Percentiles rank a stretch among this genome's conserved stretches.
These are phyloP conservation scores for Phytophthora ohioensis DNA, from an alignment of 352 stramenopile genomes.

Conservation along the genomic window DNA sequence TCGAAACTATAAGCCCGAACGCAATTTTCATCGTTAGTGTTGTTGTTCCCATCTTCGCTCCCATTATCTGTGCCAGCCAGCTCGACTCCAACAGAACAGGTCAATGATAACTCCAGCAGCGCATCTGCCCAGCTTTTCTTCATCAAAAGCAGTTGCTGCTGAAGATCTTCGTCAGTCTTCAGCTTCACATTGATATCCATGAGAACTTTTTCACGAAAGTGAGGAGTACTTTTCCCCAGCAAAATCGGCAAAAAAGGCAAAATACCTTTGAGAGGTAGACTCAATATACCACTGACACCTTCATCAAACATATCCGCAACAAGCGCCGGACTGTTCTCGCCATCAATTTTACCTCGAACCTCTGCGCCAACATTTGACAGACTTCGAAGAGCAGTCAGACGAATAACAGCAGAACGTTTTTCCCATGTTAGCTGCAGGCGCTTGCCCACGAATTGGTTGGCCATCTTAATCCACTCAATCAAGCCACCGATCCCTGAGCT, in stretches of 20 bases:
- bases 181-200: conserved; percentile 91
- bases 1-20: conserved; percentile 70
- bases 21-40: conserved; percentile 26
- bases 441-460: conserved; percentile 68
- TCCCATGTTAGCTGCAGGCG: conserved; percentile 79
- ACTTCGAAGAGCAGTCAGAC: conserved; percentile 71
- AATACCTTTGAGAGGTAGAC: conserved; percentile 69
- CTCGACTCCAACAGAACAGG: conserved; percentile 52
- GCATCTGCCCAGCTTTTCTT: conserved; percentile 81
- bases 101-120: conserved; percentile 75
- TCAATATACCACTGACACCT: conserved; percentile 64
- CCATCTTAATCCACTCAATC: conserved; percentile 76
- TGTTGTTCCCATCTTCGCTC: neutral
- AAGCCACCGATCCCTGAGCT: conserved; percentile 46
- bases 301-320: conserved; percentile 70
- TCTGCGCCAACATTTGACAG: conserved; percentile 47
- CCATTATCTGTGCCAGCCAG: neutral
- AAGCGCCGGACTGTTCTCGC: conserved; percentile 20
- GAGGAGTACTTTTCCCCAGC: conserved; percentile 55
- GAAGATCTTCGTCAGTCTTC: conserved; percentile 77
- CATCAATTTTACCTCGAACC: conserved; percentile 5
- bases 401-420: conserved; percentile 72
- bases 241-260: conserved; percentile 80
- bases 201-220: conserved; percentile 79
- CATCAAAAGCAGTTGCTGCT: conserved; percentile 79